Base-by-base conservation (phyloP, 2,329 filamentous ascomycete species). In the Dichotomopilus funicola region DNA sequence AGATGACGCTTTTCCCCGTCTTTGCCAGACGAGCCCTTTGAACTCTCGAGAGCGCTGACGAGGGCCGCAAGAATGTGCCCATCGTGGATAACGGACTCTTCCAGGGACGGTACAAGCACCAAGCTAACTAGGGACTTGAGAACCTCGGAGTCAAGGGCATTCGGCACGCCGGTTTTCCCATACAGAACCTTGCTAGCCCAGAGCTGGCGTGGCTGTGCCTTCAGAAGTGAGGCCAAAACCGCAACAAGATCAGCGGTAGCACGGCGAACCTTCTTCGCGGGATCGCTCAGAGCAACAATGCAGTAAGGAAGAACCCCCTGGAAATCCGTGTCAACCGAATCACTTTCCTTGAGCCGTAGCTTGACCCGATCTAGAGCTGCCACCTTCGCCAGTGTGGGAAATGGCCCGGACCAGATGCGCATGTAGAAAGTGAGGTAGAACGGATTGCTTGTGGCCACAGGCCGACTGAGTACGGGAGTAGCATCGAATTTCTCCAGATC, bases 271-370 rank as follows among this genome's bases (percentile, higher is more conserved):
- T 83, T 83, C 59, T 86, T 84, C 1, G 88, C 88, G 5, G 83
- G 73, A 68, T 97, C 92, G 31, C 82, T 78, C 13, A 97, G 78
- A 27, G 87, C 88, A 40, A 80, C 76, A 46, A 96, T 73, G 36
- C 86, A 75, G 71, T 95, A 96, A 2, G 92, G 92, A n/a, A 96
- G 67, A 13, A 96, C 69, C 9, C 83, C 81, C 67, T 97, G 92
- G 49, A 91, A 78, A 67, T 96, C 88, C 6, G 80, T 66, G 19
- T 74, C 73, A 27, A 66, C 69, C 53, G 73, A 75, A 56, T 79
- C 76, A 11, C 71, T 71, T 8, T 72, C 69, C 52, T 81, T 80
- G 13, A 90, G 68, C 33, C 77, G 75, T 35, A 75, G 75, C 57
- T 83, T 81, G 11, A 83, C 79, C 65, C 83, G 77, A 42, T 85